A percentile compares a stretch with the other conserved stretches of the same genome.
Conservation (phyloP, 352 stramenopile genomes). For the Hyaloperonospora brassicae region DNA sequence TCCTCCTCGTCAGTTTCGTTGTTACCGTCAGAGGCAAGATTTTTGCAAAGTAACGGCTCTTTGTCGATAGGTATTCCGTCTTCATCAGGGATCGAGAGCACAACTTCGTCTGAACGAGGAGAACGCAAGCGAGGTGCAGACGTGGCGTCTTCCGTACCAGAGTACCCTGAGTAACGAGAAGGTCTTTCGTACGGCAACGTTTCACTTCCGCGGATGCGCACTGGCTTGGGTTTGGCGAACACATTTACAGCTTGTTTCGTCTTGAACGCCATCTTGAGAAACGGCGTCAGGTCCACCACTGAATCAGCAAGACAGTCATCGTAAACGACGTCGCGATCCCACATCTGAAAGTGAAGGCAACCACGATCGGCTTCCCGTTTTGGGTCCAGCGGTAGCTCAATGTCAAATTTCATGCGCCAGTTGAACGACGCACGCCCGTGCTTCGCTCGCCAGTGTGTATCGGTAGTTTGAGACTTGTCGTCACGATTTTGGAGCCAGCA, state of each 20-base stretch:
- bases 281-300: constrained; percentile 53
- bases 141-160: constrained; percentile 22
- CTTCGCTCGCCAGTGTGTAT: constrained; percentile 88
- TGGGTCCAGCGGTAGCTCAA: constrained; percentile 69
- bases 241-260: constrained; percentile 61
- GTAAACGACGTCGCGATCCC: constrained; percentile 72
- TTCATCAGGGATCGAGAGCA: constrained; percentile 23
- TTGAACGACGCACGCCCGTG: constrained; percentile 86
- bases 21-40: constrained; percentile 13
- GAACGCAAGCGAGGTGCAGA: constrained; percentile 15
- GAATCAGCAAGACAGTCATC: constrained; percentile 73
- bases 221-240: constrained; percentile 60
- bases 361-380: constrained; percentile 64
- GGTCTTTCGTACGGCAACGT: constrained; percentile 26
- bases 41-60: constrained; percentile 21
- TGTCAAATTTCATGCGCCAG: constrained; percentile 88
- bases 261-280: constrained; percentile 65
- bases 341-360: constrained; percentile 69
- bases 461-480: constrained; percentile 67
- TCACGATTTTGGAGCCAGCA: constrained; percentile 80
- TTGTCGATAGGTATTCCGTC: constrained; percentile 9
- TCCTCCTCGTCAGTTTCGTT: constrained; percentile 23
- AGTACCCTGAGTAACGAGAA: constrained; percentile 17
- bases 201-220: constrained; percentile 35
- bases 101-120: constrained; percentile 16